These are phyloP conservation scores for Astrothelium macrocarpum DNA, from an alignment of 495 filamentous ascomycete species.

Conservation along the genomic window DNA sequence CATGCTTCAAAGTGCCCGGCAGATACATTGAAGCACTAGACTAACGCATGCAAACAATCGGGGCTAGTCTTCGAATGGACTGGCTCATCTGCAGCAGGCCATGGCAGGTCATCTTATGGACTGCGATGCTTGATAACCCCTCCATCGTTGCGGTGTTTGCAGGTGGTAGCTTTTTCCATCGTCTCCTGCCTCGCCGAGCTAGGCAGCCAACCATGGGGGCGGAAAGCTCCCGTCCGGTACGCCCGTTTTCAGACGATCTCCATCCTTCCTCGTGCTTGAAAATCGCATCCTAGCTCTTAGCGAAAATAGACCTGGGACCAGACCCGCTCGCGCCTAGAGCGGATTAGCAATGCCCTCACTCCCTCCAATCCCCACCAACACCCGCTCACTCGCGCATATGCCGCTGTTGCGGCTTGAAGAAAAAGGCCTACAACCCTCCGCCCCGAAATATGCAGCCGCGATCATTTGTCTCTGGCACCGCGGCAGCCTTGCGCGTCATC, in stretches of 20 bases:
- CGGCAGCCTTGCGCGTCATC: constrained; percentile 4
- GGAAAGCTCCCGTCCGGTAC: background rate
- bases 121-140: background rate
- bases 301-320: background rate
- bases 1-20: background rate
- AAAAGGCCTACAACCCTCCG: background rate
- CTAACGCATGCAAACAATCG: background rate
- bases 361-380: background rate
- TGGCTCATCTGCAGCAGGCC: background rate
- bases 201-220: background rate
- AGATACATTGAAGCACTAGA: background rate
- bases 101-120: background rate
- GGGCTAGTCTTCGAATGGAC: background rate
- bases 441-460: background rate
- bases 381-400: background rate
- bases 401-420: constrained; percentile 1
- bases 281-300: background rate
- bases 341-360: background rate
- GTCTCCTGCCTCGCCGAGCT: background rate
- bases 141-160: background rate
- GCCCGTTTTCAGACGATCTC: background rate
- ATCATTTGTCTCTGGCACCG: background rate
- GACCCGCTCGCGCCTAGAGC: background rate
- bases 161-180: background rate
- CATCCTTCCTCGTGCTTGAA: background rate